Conservation (phyloP, 768 basidiomycete species). For the Pulveroboletus sp. region DNA sequence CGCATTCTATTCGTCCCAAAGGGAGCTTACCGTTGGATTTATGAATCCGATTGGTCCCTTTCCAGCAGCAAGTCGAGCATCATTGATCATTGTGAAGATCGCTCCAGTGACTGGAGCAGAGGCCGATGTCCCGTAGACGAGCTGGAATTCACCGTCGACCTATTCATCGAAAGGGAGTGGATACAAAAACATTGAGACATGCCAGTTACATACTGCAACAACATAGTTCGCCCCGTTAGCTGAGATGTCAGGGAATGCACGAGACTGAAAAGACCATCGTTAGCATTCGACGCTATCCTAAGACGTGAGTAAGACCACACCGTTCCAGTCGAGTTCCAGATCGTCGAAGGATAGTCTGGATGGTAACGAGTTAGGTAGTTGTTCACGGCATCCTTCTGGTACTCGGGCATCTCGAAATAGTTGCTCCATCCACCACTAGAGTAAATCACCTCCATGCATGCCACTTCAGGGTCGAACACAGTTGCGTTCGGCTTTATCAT, state of each 20-base stretch:
- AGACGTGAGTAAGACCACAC: not conserved
- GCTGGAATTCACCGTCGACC: not conserved
- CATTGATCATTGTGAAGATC: not conserved
- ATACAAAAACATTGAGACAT: not conserved
- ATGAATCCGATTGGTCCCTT: not conserved
- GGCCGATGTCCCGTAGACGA: not conserved
- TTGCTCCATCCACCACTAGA: conserved; percentile 62
- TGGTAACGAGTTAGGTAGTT: conserved; percentile 19
- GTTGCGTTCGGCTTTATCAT: conserved; percentile 37
- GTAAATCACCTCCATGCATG: conserved; percentile 43
- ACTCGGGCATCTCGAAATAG: conserved; percentile 11
- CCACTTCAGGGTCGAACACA: conserved; percentile 48
- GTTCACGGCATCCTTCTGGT: conserved; percentile 16
- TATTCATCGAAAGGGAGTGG: not conserved
- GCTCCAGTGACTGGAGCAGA: not conserved
- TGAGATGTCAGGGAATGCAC: conserved; percentile 34
- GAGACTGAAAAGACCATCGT: conserved; percentile 23
- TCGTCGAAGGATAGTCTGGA: conserved; percentile 8
- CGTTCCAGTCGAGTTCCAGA: conserved; percentile 9
- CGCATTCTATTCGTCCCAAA: not conserved
- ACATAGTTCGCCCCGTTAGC: conserved; percentile 33
- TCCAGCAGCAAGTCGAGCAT: not conserved
- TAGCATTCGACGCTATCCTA: not conserved
- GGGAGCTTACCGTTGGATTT: not conserved
- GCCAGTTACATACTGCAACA: conserved; percentile 2